Base-by-base conservation (phyloP, 1,284 basidiomycete genomes). In the Cryptococcus jaspeensis region DNA sequence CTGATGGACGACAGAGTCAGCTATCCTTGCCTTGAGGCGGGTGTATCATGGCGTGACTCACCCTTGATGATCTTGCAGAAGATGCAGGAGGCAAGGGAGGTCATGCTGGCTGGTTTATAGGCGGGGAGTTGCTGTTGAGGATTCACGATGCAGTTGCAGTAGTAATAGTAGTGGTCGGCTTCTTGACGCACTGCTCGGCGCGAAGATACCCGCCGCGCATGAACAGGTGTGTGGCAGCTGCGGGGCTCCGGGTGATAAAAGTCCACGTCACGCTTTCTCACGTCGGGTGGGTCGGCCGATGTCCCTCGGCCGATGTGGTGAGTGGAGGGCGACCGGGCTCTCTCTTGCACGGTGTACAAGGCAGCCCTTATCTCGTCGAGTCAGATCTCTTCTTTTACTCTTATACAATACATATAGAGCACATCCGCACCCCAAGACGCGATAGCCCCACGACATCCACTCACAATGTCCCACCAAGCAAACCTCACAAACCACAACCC, bases 1-100 rank as follows among this genome's bases (percentile, higher is more conserved):
- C 77, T 79, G 57, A 12, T 18, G 13, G 3, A n/a, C 23, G 13
- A 42, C 8, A 36, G 13, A 7, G 47, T 54, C 38, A 56, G 46
- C 28, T 15, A 86, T 87, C 13, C 40, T 22, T 41, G 18, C 18
- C 44, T n/a, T 16, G 36, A n/a, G 15, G 35, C 3, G 18, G 12
- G 25, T 35, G 39, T 18, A 8, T n/a, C 18, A 5, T 12, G 20
- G 32, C n/a, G 16, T 16, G 9, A 71, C 79, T 53, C 58, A 85
- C 91, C 89, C 80, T 90, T 89, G 79, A 92, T 83, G 73, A 94
- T 93, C 80, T 87, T 93, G 83, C 91, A 94, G 81, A 94, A 94
- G 67, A 93, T 79, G 75, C 91, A 93, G 50, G 66, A 67, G 37
- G 68, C 68, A 52, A 70, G 65, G 6, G 68, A 66, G 22, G 60